Conservation (phyloP, 768 basidiomycete species). For the Termitomyces sp. region DNA sequence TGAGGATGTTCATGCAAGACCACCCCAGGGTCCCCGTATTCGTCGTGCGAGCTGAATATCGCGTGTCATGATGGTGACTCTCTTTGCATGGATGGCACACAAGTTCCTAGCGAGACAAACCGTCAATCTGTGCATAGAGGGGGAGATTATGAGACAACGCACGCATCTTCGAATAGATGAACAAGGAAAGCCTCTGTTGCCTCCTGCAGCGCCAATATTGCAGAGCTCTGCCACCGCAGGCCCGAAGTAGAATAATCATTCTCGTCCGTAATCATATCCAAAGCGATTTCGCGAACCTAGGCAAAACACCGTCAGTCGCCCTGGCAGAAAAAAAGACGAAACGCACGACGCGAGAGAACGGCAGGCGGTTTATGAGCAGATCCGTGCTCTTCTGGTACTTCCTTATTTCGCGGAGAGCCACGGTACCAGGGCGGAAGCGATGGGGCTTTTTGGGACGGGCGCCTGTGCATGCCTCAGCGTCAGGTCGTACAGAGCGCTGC, state of each 20-base stretch:
- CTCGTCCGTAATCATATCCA: constrained; percentile 82
- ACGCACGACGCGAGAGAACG: constrained; percentile 88
- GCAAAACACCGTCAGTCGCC: too few species aligned
- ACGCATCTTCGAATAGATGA: constrained; percentile 98
- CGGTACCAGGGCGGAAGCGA: constrained; percentile 86
- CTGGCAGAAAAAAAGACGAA: background rate
- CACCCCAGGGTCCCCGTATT: constrained; percentile 88
- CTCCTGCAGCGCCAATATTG: constrained; percentile 91
- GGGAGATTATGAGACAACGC: constrained; percentile 31
- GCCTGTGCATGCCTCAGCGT: background rate
- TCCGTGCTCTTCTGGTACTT: constrained; percentile 95
- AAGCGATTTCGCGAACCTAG: constrained; percentile 92
- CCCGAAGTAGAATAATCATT: constrained; percentile 51
- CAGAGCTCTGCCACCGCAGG: constrained; percentile 94
- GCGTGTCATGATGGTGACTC: constrained; percentile 95
- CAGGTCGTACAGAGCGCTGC: background rate
- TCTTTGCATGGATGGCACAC: constrained; percentile 96
- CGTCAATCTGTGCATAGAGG: background rate
- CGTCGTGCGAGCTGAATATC: constrained; percentile 96
- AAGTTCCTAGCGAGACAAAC: constrained; percentile 58
- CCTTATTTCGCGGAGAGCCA: constrained; percentile 87
- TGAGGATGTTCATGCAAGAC: constrained; percentile 42
- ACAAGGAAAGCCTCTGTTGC: constrained; percentile 94
- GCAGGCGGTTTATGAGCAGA: constrained; percentile 79
- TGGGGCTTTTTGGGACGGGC: constrained; percentile 36